phyloP scores from a whole-genome alignment of 2,329 filamentous ascomycete genomes.

The Fusarium pseudonygamai region DNA sequence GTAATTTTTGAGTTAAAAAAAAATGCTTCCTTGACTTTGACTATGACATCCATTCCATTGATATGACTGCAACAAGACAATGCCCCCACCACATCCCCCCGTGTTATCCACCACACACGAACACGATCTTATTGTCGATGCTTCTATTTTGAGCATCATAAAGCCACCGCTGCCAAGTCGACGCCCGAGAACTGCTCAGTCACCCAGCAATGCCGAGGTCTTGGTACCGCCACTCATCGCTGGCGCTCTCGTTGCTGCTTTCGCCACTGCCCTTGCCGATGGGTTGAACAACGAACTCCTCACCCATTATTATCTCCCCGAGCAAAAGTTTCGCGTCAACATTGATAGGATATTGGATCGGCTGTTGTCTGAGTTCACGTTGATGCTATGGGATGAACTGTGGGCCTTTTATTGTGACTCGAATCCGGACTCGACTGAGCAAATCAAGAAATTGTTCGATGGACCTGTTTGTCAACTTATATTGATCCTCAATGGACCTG shows the following conservation, averaged over 20 bases:
- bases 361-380: constrained; percentile 47
- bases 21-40: constrained; percentile 24
- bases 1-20: not conserved
- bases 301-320: constrained; percentile 50
- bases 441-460: constrained; percentile 49
- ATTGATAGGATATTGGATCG: constrained; percentile 50
- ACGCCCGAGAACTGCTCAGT: constrained; percentile 43
- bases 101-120: constrained; percentile 36
- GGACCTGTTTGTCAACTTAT: constrained; percentile 51
- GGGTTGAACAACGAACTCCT: constrained; percentile 50
- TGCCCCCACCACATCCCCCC: constrained; percentile 38
- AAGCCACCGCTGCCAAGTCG: constrained; percentile 50
- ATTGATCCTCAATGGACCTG: constrained; percentile 50
- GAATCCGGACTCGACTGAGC: constrained; percentile 43
- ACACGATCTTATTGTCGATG: constrained; percentile 14
- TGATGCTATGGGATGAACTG: constrained; percentile 50
- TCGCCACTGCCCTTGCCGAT: constrained; percentile 48
- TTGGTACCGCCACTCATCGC: constrained; percentile 50
- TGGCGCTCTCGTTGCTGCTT: constrained; percentile 48
- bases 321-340: constrained; percentile 47
- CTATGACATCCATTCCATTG: constrained; percentile 10
- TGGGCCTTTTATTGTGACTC: constrained; percentile 47
- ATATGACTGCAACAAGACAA: constrained; percentile 32
- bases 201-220: constrained; percentile 45
- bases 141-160: constrained; percentile 38